Evolutionary conservation across 1,284 basidiomycete genomes (phyloP).

Genomic region (Golubevia pallescens): DNA sequence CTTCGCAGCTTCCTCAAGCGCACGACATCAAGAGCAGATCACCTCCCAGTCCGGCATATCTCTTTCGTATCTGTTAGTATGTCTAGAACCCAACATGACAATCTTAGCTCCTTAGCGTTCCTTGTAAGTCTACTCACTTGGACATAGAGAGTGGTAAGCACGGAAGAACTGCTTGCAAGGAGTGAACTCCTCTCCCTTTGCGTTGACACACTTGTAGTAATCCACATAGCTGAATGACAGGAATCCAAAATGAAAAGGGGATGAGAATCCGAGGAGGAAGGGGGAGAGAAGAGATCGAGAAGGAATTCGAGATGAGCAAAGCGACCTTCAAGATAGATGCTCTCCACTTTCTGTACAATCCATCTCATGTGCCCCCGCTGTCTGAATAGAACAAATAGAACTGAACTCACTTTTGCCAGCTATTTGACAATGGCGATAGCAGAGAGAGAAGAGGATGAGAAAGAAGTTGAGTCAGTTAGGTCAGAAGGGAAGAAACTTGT

Average conservation of each 20-base stretch:
- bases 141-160: constrained; percentile 95
- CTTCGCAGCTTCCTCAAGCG: constrained; percentile 20
- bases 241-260: too few species aligned
- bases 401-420: constrained; percentile 62
- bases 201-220: constrained; percentile 95
- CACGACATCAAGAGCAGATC: constrained; percentile 27
- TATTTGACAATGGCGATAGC: neutral
- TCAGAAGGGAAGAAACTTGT: neutral
- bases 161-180: constrained; percentile 99
- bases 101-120: neutral
- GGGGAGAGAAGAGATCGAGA: too few species aligned
- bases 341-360: too few species aligned
- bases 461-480: neutral
- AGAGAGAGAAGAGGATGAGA: neutral
- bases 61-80: too few species aligned
- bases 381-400: too few species aligned
- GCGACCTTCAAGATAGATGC: too few species aligned
- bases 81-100: too few species aligned
- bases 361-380: too few species aligned
- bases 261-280: too few species aligned
- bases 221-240: constrained; percentile 69
- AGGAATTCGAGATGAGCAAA: too few species aligned
- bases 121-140: constrained; percentile 73
- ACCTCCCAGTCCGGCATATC: too few species aligned
- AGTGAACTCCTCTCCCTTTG: constrained; percentile 95